A percentile compares a stretch with the other conserved stretches of the same genome.
Evolutionary conservation across 768 basidiomycete genomes (phyloP).

Genomic region (Agaricus bisporus): DNA sequence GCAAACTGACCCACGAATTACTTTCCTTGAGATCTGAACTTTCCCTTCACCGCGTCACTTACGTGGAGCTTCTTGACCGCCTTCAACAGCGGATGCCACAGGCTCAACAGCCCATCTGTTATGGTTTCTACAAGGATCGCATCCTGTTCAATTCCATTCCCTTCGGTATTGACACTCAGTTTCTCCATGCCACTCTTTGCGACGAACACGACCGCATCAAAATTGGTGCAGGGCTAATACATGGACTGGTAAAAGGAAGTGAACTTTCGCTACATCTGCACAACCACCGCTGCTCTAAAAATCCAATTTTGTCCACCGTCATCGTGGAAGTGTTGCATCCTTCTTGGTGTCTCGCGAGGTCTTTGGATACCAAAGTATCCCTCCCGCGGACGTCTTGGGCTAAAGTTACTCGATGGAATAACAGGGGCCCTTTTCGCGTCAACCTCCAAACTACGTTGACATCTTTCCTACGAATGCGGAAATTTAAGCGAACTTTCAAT

Average conservation of each 20-base stretch:
- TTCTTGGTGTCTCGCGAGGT: constrained; percentile 50
- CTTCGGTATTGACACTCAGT: constrained; percentile 43
- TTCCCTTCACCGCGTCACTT: constrained; percentile 51
- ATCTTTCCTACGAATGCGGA: constrained; percentile 39
- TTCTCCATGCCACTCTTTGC: constrained; percentile 37
- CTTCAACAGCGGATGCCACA: constrained; percentile 32
- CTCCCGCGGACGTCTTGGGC: constrained; percentile 47
- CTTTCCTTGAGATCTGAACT: constrained; percentile 37
- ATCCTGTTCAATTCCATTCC: constrained; percentile 52
- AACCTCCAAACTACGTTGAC: constrained; percentile 41
- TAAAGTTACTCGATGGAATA: constrained; percentile 42
- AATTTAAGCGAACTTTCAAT: constrained; percentile 33
- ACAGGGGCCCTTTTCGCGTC: constrained; percentile 47
- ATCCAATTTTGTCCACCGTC: constrained; percentile 45
- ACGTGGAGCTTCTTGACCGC: constrained; percentile 38
- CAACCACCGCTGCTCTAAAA: constrained; percentile 53
- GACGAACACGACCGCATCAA: constrained; percentile 32
- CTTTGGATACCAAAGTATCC: constrained; percentile 26
- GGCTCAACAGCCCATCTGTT: constrained; percentile 43
- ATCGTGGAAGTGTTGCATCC: constrained; percentile 47
- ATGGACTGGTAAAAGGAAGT: constrained; percentile 59
- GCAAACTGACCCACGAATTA: constrained; percentile 53
- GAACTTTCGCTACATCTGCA: constrained; percentile 58
- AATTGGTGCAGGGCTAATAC: constrained; percentile 52
- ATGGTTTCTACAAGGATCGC: constrained; percentile 43